A percentile compares a stretch with the other conserved stretches of the same genome.
phyloP scores from a whole-genome alignment of 495 filamentous ascomycete genomes.

The Neurospora sp. region DNA sequence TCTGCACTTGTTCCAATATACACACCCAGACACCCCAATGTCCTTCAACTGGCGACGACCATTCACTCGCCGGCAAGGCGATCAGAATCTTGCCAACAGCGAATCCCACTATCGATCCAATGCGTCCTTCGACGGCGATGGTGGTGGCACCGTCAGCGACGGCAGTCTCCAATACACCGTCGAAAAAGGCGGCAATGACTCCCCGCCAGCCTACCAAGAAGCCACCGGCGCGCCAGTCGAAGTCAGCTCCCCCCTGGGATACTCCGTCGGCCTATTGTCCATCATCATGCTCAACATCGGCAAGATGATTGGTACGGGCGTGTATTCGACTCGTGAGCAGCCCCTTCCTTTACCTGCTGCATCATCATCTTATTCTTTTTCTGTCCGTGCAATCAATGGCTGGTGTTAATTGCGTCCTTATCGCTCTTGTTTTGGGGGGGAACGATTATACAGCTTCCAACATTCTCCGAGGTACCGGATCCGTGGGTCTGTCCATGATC shows the following conservation, averaged over 20 bases:
- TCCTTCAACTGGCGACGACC: conserved; percentile 18
- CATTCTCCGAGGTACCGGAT: conserved; percentile 46
- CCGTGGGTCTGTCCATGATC: conserved; percentile 48
- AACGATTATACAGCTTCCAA: conserved; percentile 32
- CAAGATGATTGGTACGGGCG: conserved; percentile 57
- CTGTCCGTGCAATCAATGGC: too few relatives aligned
- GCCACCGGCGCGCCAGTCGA: conserved; percentile 55
- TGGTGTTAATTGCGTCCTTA: too few relatives aligned
- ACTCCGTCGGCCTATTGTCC: conserved; percentile 44
- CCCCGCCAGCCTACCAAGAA: conserved; percentile 49
- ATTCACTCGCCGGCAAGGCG: conserved; percentile 7
- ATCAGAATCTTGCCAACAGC: neutral
- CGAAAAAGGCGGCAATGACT: conserved; percentile 46
- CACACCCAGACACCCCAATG: conserved; percentile 1
- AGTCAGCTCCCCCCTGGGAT: conserved; percentile 46
- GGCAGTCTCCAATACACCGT: conserved; percentile 40
- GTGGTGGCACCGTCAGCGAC: conserved; percentile 18
- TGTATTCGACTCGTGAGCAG: conserved; percentile 51
- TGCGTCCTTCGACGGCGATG: neutral
- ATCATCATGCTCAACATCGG: conserved; percentile 53
- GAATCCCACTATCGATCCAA: neutral
- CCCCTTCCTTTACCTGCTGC: neutral
- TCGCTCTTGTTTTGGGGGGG: too few relatives aligned
- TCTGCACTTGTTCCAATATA: neutral
- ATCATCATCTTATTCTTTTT: too few relatives aligned